Percentiles rank a stretch among this genome's conserved stretches.
Conservation (phyloP, 2,329 filamentous ascomycete genomes). For the Elsinoe fawcettii region DNA sequence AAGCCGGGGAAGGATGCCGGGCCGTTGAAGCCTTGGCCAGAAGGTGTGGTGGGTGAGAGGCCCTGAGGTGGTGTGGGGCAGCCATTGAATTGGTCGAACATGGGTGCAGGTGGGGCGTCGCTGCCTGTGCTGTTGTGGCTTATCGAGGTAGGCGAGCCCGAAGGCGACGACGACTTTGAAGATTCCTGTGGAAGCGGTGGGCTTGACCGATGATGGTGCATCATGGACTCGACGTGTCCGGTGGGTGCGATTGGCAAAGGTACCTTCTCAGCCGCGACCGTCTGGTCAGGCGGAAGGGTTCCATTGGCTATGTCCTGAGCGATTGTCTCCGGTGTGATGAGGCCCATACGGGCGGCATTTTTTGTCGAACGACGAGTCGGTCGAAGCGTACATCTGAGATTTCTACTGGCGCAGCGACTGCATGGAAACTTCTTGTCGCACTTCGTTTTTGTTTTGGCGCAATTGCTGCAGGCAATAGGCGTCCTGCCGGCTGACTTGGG, state of each 20-base stretch:
- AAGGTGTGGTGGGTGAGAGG: conserved; percentile 32
- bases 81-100: conserved; percentile 36
- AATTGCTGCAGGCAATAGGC: conserved; percentile 47
- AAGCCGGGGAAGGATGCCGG: conserved; percentile 41
- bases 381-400: conserved; percentile 41
- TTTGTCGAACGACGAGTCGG: conserved; percentile 43
- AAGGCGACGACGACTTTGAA: conserved; percentile 2
- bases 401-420: conserved; percentile 43
- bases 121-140: conserved; percentile 16
- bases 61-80: conserved; percentile 24
- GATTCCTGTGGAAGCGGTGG: neutral
- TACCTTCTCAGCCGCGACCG: conserved; percentile 19
- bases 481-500: conserved; percentile 46
- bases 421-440: conserved; percentile 50
- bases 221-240: neutral
- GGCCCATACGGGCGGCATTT: conserved; percentile 32
- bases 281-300: conserved; percentile 19
- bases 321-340: conserved; percentile 21
- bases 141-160: neutral
- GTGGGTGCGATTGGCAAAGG: conserved; percentile 18
- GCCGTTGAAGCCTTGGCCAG: conserved; percentile 35
- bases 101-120: conserved; percentile 33
- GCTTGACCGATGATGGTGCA: conserved; percentile 16
- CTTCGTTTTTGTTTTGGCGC: conserved; percentile 48
- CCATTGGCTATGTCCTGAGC: conserved; percentile 19